Conservation (phyloP, 805 yeast genomes). For the Ogataea trehaloabstinens region DNA sequence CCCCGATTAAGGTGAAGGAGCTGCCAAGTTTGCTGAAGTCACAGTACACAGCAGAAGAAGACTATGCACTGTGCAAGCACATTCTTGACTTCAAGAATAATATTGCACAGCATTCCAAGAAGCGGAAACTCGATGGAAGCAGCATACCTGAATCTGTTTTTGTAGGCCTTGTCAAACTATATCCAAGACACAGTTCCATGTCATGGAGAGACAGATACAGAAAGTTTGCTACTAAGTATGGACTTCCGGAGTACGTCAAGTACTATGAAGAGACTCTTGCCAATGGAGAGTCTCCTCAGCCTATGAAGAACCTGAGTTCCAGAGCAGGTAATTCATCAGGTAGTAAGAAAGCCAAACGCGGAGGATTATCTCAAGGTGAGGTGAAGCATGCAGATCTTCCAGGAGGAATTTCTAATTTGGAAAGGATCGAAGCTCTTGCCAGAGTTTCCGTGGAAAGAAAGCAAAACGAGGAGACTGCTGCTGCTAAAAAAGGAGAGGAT, state of each 20-base stretch:
- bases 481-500: slow-evolving; percentile 10
- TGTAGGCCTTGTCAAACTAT: slow-evolving; percentile 35
- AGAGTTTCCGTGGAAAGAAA: slow-evolving; percentile 27
- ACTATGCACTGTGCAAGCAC: slow-evolving; percentile 51
- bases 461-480: slow-evolving; percentile 19
- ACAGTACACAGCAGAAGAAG: slow-evolving; percentile 69
- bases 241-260: slow-evolving; percentile 53
- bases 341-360: slow-evolving; percentile 20
- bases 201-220: slow-evolving; percentile 86
- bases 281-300: slow-evolving; percentile 44
- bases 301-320: slow-evolving; percentile 57
- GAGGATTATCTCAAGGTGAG: not conserved
- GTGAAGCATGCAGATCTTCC: slow-evolving; percentile 6
- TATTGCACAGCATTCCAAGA: slow-evolving; percentile 18
- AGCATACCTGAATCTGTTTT: slow-evolving; percentile 39
- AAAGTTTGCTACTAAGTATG: slow-evolving; percentile 63
- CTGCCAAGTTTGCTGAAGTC: slow-evolving; percentile 54
- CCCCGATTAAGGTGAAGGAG: slow-evolving; percentile 37
- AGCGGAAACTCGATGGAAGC: slow-evolving; percentile 21
- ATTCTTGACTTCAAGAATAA: slow-evolving; percentile 22
- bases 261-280: slow-evolving; percentile 47
- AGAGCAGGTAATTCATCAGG: slow-evolving; percentile 34
- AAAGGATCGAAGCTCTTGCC: slow-evolving; percentile 26
- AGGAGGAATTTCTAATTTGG: slow-evolving; percentile 10
- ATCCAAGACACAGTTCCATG: slow-evolving; percentile 56